These are phyloP conservation scores for Pseudevernia furfuracea DNA, from an alignment of 495 filamentous ascomycete species.

Conservation along the genomic window DNA sequence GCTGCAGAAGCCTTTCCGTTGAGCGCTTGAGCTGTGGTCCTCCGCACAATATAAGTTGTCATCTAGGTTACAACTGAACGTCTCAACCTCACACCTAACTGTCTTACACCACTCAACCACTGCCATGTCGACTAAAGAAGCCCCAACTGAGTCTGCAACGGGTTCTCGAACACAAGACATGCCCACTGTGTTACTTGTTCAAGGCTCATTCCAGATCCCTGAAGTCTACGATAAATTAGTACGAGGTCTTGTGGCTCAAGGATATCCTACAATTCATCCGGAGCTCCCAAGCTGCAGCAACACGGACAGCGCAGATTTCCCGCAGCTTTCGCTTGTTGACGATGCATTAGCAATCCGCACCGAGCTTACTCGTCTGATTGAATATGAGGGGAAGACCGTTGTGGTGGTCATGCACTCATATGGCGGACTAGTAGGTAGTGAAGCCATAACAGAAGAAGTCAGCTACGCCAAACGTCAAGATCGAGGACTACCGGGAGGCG, in stretches of 20 bases:
- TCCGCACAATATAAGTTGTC: too few species aligned
- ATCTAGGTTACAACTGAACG: background rate
- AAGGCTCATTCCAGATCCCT: conserved; percentile 7
- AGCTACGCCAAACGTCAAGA: conserved; percentile 30
- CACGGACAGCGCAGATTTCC: conserved; percentile 11
- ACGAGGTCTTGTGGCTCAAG: conserved; percentile 1
- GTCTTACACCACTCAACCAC: background rate
- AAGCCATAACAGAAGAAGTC: conserved; percentile 36
- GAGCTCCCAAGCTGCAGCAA: conserved; percentile 13
- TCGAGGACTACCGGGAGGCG: conserved; percentile 33
- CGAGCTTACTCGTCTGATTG: conserved; percentile 11
- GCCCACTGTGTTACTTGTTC: conserved; percentile 14
- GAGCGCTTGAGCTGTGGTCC: too few species aligned
- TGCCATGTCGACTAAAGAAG: background rate
- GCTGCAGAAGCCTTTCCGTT: too few species aligned
- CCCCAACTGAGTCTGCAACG: background rate
- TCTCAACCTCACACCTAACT: background rate
- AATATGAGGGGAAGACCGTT: conserved; percentile 25
- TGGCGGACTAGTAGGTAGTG: conserved; percentile 35
- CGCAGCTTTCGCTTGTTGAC: conserved; percentile 11
- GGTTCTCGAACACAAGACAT: background rate
- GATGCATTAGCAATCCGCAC: conserved; percentile 15
- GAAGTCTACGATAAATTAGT: conserved; percentile 6
- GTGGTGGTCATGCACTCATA: conserved; percentile 40
- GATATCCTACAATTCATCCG: conserved; percentile 15